Evolutionary conservation across 331 rosid species (phyloP), one percentile per base, ranked within the genome.

Genomic region (Cydonia oblonga): DNA sequence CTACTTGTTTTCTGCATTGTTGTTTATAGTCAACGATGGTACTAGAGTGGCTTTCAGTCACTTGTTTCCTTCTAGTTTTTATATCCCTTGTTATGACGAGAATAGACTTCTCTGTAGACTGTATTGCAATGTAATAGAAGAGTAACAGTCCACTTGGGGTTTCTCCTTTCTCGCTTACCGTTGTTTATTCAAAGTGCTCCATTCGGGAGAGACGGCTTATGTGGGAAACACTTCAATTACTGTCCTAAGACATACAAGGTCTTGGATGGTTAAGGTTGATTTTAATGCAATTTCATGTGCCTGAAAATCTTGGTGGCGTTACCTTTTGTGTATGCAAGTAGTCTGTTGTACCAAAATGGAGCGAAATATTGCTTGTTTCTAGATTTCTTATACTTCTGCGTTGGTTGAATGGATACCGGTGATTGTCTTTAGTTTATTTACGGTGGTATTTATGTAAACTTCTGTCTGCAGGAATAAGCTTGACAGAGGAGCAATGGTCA

Each of bases 401-500:
- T 56, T 26, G 79, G 19, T 14, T 58, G 59, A 10, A 1, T 54
- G 30, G 13, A 38, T 20, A 60, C 13, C 1, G 0, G 30, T 1
- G 40, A 54, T n/a, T 3, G 1, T 58, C 26, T 24, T 16, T 28
- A 51, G 18, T 19, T 62, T 30, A 9, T 51, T 49, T 64, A 52
- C 52, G 28, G 60, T 38, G 60, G 13, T 59, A 42, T 57, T 25
- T 49, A 15, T 32, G 59, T 60, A 26, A 71, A 6, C 57, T 71
- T 79, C 3, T 52, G 49, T 56, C 69, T 20, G 78, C 88, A 95
- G 98, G 98, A 79, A 95, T 95, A 79, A 91, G 97, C 82, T 79
- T 91, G 96, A 91, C 91, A 3, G 90, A 80, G 75, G 97, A 89
- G 80, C 98, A 95, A 73, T 95, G 97, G 98, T 79, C 89, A 10